Conservation (phyloP, 1,284 basidiomycete species). For the Gomphus bonarii region DNA sequence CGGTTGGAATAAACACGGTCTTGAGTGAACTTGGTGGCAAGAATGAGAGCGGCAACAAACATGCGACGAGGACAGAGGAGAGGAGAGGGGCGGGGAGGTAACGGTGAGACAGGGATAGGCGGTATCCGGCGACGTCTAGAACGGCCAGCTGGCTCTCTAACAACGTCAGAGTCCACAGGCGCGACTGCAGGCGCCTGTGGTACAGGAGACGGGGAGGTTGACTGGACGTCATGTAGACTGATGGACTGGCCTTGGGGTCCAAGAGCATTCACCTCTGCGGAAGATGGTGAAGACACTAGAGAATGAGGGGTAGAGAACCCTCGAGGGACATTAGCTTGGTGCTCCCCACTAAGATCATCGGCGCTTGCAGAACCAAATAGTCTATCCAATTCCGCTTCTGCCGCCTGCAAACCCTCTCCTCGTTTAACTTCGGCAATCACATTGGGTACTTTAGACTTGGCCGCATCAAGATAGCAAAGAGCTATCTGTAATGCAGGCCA, state of each 20-base stretch:
- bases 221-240: neutral
- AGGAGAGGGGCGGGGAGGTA: slow-evolving; percentile 57
- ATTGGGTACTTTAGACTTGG: slow-evolving; percentile 54
- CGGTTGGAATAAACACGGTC: slow-evolving; percentile 89
- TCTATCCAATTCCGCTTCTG: slow-evolving; percentile 12
- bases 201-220: slow-evolving; percentile 7
- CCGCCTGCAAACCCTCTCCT: slow-evolving; percentile 26
- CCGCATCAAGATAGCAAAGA: slow-evolving; percentile 67
- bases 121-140: slow-evolving; percentile 16
- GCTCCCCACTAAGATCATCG: slow-evolving; percentile 6
- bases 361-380: slow-evolving; percentile 10
- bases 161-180: neutral
- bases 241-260: neutral
- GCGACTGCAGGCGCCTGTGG: slow-evolving; percentile 6
- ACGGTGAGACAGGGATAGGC: slow-evolving; percentile 27
- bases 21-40: slow-evolving; percentile 87
- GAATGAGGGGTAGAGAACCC: slow-evolving; percentile 10
- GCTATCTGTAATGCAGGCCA: slow-evolving; percentile 68
- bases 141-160: neutral
- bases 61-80: slow-evolving; percentile 80
- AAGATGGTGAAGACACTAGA: slow-evolving; percentile 7
- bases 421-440: slow-evolving; percentile 40
- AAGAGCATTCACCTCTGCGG: neutral
- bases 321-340: slow-evolving; percentile 18
- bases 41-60: slow-evolving; percentile 80